Conservation (phyloP, 1,284 basidiomycete genomes). For the Fomitiporia mediterranea region DNA sequence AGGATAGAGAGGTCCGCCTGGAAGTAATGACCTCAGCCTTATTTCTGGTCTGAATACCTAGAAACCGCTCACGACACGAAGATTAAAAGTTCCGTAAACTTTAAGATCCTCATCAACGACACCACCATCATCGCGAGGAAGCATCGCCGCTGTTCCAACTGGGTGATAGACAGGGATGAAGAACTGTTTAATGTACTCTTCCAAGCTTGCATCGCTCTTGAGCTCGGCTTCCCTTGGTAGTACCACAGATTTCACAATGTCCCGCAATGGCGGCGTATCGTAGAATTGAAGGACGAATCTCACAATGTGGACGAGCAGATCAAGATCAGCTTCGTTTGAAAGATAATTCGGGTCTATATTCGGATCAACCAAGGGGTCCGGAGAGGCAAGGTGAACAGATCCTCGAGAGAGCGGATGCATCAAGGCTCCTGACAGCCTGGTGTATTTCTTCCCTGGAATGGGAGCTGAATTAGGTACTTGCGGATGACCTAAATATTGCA, state of each 20-base stretch:
- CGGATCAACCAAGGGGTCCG: constrained; percentile 20
- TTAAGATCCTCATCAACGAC: constrained; percentile 45
- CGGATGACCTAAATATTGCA: background rate
- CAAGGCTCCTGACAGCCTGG: constrained; percentile 19
- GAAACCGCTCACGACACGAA: constrained; percentile 9
- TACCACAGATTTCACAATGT: constrained; percentile 3
- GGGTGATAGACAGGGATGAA: constrained; percentile 19
- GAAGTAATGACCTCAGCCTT: background rate
- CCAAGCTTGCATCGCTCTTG: background rate
- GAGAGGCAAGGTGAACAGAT: constrained; percentile 21
- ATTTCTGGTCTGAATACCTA: background rate
- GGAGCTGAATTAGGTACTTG: background rate
- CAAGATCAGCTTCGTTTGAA: constrained; percentile 18
- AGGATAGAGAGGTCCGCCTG: background rate
- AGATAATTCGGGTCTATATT: constrained; percentile 22
- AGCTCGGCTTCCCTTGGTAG: constrained; percentile 3
- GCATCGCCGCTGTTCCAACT: constrained; percentile 44
- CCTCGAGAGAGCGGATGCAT: constrained; percentile 24
- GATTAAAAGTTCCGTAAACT: constrained; percentile 24
- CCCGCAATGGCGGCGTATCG: constrained; percentile 3
- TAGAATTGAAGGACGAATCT: constrained; percentile 17
- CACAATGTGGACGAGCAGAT: constrained; percentile 18
- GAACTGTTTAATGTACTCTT: constrained; percentile 2
- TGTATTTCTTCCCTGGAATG: constrained; percentile 13
- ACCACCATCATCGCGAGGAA: constrained; percentile 45